Evolutionary conservation across 2,329 filamentous ascomycete species (phyloP).

Genomic region (Ascochyta viciae-villosae): DNA sequence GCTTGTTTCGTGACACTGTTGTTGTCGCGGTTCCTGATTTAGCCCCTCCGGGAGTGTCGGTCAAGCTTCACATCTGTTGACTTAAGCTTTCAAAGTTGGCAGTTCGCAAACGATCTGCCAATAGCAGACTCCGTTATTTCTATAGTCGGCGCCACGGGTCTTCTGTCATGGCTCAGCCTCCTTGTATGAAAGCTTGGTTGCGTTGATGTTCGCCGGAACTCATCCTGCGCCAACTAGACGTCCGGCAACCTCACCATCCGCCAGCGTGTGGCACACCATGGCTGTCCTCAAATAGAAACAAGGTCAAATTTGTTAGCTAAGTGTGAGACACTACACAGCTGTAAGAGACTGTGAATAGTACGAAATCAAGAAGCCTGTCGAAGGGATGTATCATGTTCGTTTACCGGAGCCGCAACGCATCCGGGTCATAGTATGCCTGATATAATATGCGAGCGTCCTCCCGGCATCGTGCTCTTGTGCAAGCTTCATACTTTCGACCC

Average conservation of each 20-base stretch:
- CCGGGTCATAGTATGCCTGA: conserved; percentile 10
- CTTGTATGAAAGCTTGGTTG: conserved; percentile 11
- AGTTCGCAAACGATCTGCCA: conserved; percentile 3
- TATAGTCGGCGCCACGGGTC: neutral
- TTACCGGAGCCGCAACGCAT: neutral
- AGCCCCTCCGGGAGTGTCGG: conserved; percentile 5
- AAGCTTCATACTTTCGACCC: neutral
- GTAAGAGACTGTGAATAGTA: conserved; percentile 12
- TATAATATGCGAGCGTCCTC: conserved; percentile 1
- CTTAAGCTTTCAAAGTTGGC: conserved; percentile 6
- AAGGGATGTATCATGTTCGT: conserved; percentile 12
- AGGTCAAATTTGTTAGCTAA: conserved; percentile 24
- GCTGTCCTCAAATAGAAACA: conserved; percentile 11
- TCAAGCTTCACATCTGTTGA: conserved; percentile 12
- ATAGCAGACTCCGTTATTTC: neutral
- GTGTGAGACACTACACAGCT: conserved; percentile 12
- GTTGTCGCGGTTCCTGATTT: conserved; percentile 3
- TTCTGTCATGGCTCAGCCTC: conserved; percentile 16
- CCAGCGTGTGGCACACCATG: conserved; percentile 17
- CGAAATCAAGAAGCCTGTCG: neutral
- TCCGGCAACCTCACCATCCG: conserved; percentile 26
- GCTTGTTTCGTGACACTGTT: conserved; percentile 4
- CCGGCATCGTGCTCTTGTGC: neutral
- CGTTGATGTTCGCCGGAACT: conserved; percentile 11
- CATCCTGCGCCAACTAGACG: conserved; percentile 7